These are phyloP conservation scores for Russula lepida DNA, from an alignment of 768 basidiomycete genomes.

Conservation along the genomic window DNA sequence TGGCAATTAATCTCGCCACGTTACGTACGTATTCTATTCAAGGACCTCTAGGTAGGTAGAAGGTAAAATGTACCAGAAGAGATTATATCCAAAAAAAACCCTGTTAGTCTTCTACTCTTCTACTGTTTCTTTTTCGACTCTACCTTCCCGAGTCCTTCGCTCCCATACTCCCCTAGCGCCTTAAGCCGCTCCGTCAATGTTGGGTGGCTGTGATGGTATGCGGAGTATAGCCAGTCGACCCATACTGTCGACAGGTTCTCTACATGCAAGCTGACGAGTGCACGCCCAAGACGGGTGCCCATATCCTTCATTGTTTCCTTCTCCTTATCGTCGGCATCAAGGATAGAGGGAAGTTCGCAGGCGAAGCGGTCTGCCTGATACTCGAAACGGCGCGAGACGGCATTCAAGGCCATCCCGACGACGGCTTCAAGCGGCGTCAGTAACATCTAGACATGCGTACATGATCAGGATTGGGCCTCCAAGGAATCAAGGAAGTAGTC, in stretches of 20 bases:
- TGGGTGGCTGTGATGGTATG: conserved; percentile 94
- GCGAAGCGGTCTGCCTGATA: conserved; percentile 91
- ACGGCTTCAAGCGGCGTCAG: conserved; percentile 72
- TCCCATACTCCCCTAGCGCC: conserved; percentile 48
- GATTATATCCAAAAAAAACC: neutral
- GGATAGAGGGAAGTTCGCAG: conserved; percentile 46
- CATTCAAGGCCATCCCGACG: conserved; percentile 67
- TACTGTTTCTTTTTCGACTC: conserved; percentile 30
- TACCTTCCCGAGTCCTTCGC: conserved; percentile 3
- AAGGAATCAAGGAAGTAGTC: neutral
- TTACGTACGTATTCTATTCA: neutral
- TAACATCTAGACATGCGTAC: conserved; percentile 48
- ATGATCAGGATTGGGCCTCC: neutral
- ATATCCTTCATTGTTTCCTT: conserved; percentile 66
- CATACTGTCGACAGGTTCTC: conserved; percentile 91
- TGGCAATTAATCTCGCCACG: neutral
- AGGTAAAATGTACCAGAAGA: neutral
- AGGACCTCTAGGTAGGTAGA: neutral
- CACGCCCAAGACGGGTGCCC: conserved; percentile 76
- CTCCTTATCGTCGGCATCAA: conserved; percentile 27
- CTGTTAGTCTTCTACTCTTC: conserved; percentile 4
- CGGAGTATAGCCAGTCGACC: conserved; percentile 95
- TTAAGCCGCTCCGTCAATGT: conserved; percentile 85
- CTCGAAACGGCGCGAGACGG: conserved; percentile 78
- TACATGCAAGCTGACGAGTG: conserved; percentile 79